Evolutionary conservation across 2,329 filamentous ascomycete genomes (phyloP).

Genomic region (Aphanocladium album): DNA sequence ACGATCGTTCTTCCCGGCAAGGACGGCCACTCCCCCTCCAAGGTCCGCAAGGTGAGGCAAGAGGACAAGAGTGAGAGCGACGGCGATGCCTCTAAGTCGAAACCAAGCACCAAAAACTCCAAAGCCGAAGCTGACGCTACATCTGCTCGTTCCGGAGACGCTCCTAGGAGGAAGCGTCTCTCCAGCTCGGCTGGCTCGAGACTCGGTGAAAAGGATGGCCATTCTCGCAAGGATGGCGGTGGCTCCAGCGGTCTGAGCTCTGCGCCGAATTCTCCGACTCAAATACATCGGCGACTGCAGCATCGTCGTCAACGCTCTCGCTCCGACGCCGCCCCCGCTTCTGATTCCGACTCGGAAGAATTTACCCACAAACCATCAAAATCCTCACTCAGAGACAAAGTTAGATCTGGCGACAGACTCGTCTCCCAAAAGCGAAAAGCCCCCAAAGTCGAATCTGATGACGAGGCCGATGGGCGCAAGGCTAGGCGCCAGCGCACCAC

Average conservation of each 20-base stretch:
- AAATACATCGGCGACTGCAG: constrained; percentile 30
- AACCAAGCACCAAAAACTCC: constrained; percentile 28
- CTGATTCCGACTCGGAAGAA: constrained; percentile 54
- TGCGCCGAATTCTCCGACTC: constrained; percentile 50
- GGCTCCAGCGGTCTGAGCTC: constrained; percentile 53
- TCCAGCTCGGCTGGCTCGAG: constrained; percentile 22
- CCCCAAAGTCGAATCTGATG: constrained; percentile 51
- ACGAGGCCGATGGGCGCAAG: constrained; percentile 51
- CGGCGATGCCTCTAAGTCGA: constrained; percentile 31
- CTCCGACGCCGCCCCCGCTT: constrained; percentile 36
- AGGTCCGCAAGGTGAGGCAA: constrained; percentile 59
- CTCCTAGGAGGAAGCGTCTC: constrained; percentile 46
- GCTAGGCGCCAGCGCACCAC: constrained; percentile 48
- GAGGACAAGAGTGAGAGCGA: constrained; percentile 59
- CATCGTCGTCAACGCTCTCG: constrained; percentile 29
- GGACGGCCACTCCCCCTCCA: constrained; percentile 59
- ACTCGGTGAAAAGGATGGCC: constrained; percentile 35
- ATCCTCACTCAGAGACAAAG: constrained; percentile 37
- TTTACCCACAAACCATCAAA: constrained; percentile 39
- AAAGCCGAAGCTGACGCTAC: constrained; percentile 31
- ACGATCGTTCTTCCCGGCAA: constrained; percentile 65
- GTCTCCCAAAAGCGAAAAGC: constrained; percentile 50
- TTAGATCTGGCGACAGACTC: constrained; percentile 42
- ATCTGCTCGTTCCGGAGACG: constrained; percentile 16
- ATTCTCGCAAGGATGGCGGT: constrained; percentile 40